Evolutionary conservation across 129 eudicot genomes (phyloP), one percentile per base, ranked within the genome.

Genomic region (Ambrosia artemisiifolia): DNA sequence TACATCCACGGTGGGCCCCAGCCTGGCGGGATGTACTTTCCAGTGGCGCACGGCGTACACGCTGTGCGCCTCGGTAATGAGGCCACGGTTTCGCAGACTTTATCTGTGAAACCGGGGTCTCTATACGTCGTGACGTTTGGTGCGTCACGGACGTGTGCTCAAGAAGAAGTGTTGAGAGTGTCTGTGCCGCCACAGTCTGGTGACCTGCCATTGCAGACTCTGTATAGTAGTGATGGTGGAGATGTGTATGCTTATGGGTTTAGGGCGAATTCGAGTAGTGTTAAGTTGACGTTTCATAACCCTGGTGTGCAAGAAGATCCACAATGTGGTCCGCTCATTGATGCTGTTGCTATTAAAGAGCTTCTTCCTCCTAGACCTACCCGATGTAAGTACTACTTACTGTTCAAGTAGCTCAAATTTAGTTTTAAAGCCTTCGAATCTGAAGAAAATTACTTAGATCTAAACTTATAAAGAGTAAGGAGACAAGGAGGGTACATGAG

Each of bases 141-240:
- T 30, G 98, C 96, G 14, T 85, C 98, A 0, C 85, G 98, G 76
- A 93, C 98, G 24, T 93, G 98, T 85, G 98, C 96, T 12, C 98
- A 93, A 63, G 81, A 93, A 2, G 92, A 93, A 84, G 83, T 89
- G 53, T 65, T 93, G 76, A 78, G 88, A 71, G 87, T 93, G 51
- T 81, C 86, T 0, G 90, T 89, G 30, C 86, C 85, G 2, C 82
- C 88, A 16, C 90, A 81, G 35, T 14, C 85, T 0, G 96, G 95
- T 2, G 96, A 92, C 74, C 83, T 92, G 47, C 98, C 98, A 1
- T 64, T 93, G 48, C 96, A 89, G 72, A 93, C 98, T 11, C 66
- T 89, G 55, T 93, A 93, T 62, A 84, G 96, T 34, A 82, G 88
- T 66, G 75, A 80, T 56, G 98, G 98, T 5, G 92, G 88, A 0